Evolutionary conservation across 2,329 filamentous ascomycete species (phyloP).

Genomic region (Arthroderma sp.): DNA sequence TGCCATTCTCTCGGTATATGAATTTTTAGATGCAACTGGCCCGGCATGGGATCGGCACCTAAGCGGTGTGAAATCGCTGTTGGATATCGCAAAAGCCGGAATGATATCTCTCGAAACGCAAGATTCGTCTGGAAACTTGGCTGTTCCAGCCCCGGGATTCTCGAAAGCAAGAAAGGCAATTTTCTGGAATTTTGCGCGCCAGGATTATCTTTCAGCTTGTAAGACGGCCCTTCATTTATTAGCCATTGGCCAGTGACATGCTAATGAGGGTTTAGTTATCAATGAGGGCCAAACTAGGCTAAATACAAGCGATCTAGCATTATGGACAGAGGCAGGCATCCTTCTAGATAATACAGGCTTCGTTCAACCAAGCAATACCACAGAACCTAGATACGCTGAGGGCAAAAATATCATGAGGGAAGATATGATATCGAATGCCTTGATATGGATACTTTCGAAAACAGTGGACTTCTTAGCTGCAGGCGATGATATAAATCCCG

Average conservation of each 20-base stretch:
- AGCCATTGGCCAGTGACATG: background rate
- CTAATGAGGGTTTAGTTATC: slow-evolving; percentile 28
- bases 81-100: slow-evolving; percentile 35
- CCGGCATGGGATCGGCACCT: slow-evolving; percentile 53
- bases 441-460: slow-evolving; percentile 56
- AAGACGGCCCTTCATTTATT: slow-evolving; percentile 21
- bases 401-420: slow-evolving; percentile 43
- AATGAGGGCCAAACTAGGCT: slow-evolving; percentile 50
- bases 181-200: slow-evolving; percentile 56
- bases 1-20: slow-evolving; percentile 55
- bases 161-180: slow-evolving; percentile 47
- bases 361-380: slow-evolving; percentile 34
- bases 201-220: slow-evolving; percentile 54
- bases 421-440: slow-evolving; percentile 51
- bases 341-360: slow-evolving; percentile 44
- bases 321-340: slow-evolving; percentile 55
- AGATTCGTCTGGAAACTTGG: background rate
- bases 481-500: slow-evolving; percentile 39
- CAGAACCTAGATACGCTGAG: slow-evolving; percentile 23
- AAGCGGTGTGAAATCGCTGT: slow-evolving; percentile 52
- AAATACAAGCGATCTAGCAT: slow-evolving; percentile 48
- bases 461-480: slow-evolving; percentile 53
- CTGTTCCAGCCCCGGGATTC: slow-evolving; percentile 27
- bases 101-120: background rate
- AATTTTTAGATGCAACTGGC: slow-evolving; percentile 54